Percentiles rank a stretch among this genome's conserved stretches.
These are phyloP conservation scores for Micractinium sp. DNA, from an alignment of 139 green algal species.

Conservation along the genomic window DNA sequence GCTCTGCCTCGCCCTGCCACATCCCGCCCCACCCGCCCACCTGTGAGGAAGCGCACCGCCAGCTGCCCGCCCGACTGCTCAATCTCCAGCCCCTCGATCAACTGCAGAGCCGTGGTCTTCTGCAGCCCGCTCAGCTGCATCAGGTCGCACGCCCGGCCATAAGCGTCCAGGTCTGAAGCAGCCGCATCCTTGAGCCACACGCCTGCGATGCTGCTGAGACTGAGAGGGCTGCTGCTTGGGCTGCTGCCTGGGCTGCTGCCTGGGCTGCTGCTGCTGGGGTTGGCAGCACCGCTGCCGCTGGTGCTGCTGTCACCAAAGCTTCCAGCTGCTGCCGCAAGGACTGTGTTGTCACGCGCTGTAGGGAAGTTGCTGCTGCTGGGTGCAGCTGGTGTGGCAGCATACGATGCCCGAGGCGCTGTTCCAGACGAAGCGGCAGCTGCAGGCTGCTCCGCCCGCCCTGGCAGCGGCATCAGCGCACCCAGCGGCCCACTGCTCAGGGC, in stretches of 20 bases:
- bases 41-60: slow-evolving; percentile 45
- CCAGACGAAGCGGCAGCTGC: neutral
- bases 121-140: slow-evolving; percentile 42
- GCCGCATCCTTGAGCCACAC: slow-evolving; percentile 31
- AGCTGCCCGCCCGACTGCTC: neutral
- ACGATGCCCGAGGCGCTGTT: neutral
- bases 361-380: neutral
- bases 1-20: neutral
- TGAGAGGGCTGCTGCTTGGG: neutral
- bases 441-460: too few relatives aligned
- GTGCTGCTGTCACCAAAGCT: neutral
- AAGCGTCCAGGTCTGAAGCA: slow-evolving; percentile 35
- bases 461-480: neutral
- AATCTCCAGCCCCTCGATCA: slow-evolving; percentile 56
- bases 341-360: neutral
- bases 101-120: slow-evolving; percentile 46
- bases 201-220: slow-evolving; percentile 1
- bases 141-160: slow-evolving; percentile 34
- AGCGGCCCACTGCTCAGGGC: slow-evolving; percentile 7
- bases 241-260: neutral
- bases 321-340: neutral
- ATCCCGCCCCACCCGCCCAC: neutral
- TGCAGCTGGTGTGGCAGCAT: neutral
- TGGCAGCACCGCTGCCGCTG: neutral
- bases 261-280: slow-evolving; percentile 5